Evolutionary conservation across 306 rosid species (phyloP).

Genomic region (Rosa chinensis): DNA sequence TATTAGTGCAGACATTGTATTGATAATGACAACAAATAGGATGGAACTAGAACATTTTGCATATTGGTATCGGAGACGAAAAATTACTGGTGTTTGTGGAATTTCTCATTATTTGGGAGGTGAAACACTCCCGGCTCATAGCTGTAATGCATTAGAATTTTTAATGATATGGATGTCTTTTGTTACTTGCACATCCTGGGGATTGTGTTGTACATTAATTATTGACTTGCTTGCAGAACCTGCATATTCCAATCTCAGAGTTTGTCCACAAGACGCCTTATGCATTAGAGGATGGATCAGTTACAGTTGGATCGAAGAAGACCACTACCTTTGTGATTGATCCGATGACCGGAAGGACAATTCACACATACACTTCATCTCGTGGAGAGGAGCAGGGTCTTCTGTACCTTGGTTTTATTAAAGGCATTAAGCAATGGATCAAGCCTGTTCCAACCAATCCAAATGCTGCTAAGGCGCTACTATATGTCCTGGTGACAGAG

Average conservation of each 20-base stretch:
- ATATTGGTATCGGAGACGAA: no score
- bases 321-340: slow-evolving; percentile 64
- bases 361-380: slow-evolving; percentile 35
- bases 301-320: slow-evolving; percentile 67
- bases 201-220: background rate
- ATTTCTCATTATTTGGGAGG: background rate
- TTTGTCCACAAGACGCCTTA: slow-evolving; percentile 54
- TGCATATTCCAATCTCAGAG: slow-evolving; percentile 50
- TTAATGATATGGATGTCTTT: no score
- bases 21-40: background rate
- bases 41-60: background rate
- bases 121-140: no score
- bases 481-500: slow-evolving; percentile 66
- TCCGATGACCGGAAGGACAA: slow-evolving; percentile 52
- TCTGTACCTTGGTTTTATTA: slow-evolving; percentile 2
- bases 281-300: slow-evolving; percentile 65
- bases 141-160: no score
- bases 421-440: slow-evolving; percentile 35
- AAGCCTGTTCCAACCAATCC: slow-evolving; percentile 27
- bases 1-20: background rate
- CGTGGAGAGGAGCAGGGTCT: slow-evolving; percentile 29
- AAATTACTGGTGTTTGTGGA: no score
- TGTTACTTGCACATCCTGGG: background rate
- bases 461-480: slow-evolving; percentile 35
- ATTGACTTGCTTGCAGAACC: slow-evolving; percentile 49